Evolutionary conservation across 2,329 filamentous ascomycete species (phyloP), one percentile per base, ranked within the genome.

Genomic region (Aspergillus glaucus): DNA sequence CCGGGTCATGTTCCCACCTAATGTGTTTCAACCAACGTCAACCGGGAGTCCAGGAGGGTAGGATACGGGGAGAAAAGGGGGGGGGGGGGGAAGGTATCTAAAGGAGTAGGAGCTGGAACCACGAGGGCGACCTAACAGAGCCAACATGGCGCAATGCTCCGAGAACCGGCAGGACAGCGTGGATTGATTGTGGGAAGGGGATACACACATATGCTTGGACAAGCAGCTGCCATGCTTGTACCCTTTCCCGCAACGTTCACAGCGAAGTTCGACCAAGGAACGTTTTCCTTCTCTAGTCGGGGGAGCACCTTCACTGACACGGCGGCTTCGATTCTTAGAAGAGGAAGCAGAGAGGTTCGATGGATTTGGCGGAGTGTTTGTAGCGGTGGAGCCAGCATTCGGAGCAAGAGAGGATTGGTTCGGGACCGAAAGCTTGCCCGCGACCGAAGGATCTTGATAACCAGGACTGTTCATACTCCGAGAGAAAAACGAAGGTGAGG

Each of bases 151-250:
- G 62, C 63, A 66, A 9, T 59, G 59, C 56, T 61, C 68, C 70
- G 66, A 64, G 66, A 69, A 67, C 66, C 66, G 63, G 68, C 53
- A 58, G 62, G 57, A 62, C 69, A 67, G 72, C 74, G 74, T 74
- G 10, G 26, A 7, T 30, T 30, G 26, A 30, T 30, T 30, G 26
- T 40, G 37, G 79, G 83, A 79, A 76, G 58, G 62, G 61, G 56
- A 70, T 79, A 95, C 93, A 82, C 85, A 97, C 93, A 96, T 86
- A 85, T 98, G 93, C 83, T 97, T 98, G 71, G 88, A 94, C 79
- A 98, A 84, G 84, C 93, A 98, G 79, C 93, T 97, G 84, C 91
- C 95, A 81, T 98, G 93, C 84, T 98, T 98, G 83, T 98, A 98
- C 75, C 90, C 90, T 81, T 98, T 98, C 73, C 92, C 92, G 78